These are phyloP conservation scores for Lactuca sativa DNA, from an alignment of 129 eudicot species.

Conservation along the genomic window DNA sequence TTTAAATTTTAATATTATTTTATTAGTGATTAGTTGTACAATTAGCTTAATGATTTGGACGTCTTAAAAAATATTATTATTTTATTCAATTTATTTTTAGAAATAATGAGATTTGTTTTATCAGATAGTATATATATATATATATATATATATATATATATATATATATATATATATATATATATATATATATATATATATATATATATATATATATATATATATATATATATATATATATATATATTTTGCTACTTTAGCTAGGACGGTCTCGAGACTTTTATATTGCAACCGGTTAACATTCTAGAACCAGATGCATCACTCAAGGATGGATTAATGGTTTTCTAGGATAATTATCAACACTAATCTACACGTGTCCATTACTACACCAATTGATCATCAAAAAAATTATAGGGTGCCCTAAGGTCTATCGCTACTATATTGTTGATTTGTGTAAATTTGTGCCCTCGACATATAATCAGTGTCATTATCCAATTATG, in stretches of 20 bases:
- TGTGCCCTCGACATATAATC: conserved; percentile 28
- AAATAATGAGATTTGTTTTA: too few relatives aligned
- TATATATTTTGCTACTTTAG: neutral
- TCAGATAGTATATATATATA: too few relatives aligned
- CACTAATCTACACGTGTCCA: conserved; percentile 12
- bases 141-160: too few relatives aligned
- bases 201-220: too few relatives aligned
- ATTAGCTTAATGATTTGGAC: too few relatives aligned
- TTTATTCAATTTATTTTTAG: too few relatives aligned
- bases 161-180: too few relatives aligned
- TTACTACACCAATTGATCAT: conserved; percentile 15
- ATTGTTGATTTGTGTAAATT: conserved; percentile 20
- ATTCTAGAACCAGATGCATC: conserved; percentile 21
- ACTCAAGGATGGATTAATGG: conserved; percentile 18
- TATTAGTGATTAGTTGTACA: too few relatives aligned
- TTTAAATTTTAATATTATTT: too few relatives aligned
- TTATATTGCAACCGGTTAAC: conserved; percentile 14
- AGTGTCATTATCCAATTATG: conserved; percentile 32
- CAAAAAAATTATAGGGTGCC: conserved; percentile 9
- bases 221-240: too few relatives aligned
- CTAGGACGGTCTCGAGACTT: conserved; percentile 10
- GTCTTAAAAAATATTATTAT: too few relatives aligned
- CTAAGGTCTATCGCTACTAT: conserved; percentile 11
- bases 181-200: too few relatives aligned
- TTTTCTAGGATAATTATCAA: conserved; percentile 17